Conservation (phyloP, 164 flowering plant species). For the Liriodendron chinense region DNA sequence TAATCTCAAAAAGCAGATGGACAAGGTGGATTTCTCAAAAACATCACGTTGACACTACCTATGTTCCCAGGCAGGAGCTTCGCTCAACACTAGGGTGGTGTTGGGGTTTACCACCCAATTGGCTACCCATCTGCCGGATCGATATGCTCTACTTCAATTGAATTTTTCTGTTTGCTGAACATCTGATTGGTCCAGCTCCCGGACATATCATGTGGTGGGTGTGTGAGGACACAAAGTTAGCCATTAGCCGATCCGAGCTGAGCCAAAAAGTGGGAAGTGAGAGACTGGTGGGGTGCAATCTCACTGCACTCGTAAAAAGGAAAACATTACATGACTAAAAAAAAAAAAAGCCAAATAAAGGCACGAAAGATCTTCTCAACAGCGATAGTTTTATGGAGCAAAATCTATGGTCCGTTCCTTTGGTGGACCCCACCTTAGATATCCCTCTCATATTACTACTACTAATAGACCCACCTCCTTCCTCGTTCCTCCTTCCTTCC, state of each 20-base stretch:
- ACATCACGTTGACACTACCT: too few species aligned
- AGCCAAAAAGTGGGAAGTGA: neutral
- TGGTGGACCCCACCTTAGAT: slow-evolving; percentile 12
- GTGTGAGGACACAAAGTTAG: neutral
- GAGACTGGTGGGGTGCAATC: neutral
- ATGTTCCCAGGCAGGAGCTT: too few species aligned
- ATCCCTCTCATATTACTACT: neutral
- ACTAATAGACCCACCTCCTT: slow-evolving; percentile 6
- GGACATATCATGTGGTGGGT: neutral
- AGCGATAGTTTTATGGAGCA: slow-evolving; percentile 11
- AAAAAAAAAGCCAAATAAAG: slow-evolving; percentile 6
- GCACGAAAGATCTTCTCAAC: slow-evolving; percentile 8
- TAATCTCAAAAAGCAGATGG: too few species aligned
- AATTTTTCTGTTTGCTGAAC: too few species aligned
- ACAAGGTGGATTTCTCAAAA: too few species aligned
- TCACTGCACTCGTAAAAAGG: neutral
- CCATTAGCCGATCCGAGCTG: neutral
- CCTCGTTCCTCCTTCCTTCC: neutral
- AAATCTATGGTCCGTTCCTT: slow-evolving; percentile 16
- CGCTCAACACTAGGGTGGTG: too few species aligned
- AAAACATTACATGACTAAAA: neutral
- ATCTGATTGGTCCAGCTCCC: too few species aligned
- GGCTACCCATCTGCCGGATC: too few species aligned
- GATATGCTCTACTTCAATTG: too few species aligned
- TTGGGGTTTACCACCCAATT: too few species aligned